Evolutionary conservation across 2,329 filamentous ascomycete species (phyloP), one percentile per base, ranked within the genome.

Genomic region (Cercospora sesami): DNA sequence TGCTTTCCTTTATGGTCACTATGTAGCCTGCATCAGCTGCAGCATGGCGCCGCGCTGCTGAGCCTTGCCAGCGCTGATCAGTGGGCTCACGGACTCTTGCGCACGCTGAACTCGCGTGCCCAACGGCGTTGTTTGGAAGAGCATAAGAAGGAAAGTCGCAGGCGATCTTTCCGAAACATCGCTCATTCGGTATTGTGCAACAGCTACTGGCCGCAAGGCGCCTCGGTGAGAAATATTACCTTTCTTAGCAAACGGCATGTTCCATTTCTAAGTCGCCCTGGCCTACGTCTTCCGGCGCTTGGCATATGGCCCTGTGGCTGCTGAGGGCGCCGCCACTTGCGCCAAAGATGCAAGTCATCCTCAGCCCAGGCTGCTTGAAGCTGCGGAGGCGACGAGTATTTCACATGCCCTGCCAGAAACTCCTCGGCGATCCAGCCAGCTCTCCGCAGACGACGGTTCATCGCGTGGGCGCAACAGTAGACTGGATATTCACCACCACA

Each of bases 211-310:
- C 7, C 48, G n/a, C 14, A 14, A 2, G 23, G 16, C 48, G 23
- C 48, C 48, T 53, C 48, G 48, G 48, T 26, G 23, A 53, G 48
- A n/a, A 16, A n/a, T n/a, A 28, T 53, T 53, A n/a, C 48, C 48
- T 28, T 53, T 53, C 6, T 26, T 53, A 53, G 48, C 48, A 5
- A 28, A 28, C 48, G 48, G 48, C 26, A 53, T 53, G 23, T 53
- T 53, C 48, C 48, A 53, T 28, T n/a, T 16, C 23, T n/a, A 53
- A 26, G 4, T 30, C 26, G 48, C 23, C 48, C 21, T 28, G 48
- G 48, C 48, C 48, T 53, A 53, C 48, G 48, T 53, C 23, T 53
- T n/a, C 30, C 48, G 48, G 48, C 48, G 48, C 48, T 53, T 53
- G 48, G 48, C 48, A 30, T 28, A 30, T 53, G 48, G 23, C 23